These are phyloP conservation scores for Streptanthus diversifolius DNA, from an alignment of 345 rosid genomes.

Conservation along the genomic window DNA sequence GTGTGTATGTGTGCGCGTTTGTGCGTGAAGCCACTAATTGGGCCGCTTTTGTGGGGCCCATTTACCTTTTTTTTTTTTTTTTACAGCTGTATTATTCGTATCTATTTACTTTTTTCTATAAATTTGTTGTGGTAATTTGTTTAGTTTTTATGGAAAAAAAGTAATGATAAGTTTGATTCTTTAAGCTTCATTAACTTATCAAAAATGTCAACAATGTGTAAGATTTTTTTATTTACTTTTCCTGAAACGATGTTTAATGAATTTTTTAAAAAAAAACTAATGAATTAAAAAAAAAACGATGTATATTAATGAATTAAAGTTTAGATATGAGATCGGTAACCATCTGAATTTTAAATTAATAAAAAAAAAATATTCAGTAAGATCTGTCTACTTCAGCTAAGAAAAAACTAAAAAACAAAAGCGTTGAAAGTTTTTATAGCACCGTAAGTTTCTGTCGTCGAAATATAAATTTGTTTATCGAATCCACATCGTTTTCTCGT, in stretches of 20 bases:
- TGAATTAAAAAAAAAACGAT: neutral
- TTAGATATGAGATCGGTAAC: neutral
- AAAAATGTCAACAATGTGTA: neutral
- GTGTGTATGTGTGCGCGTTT: constrained; percentile 14
- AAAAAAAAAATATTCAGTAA: neutral
- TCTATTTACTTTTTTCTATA: constrained; percentile 4
- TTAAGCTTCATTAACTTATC: constrained; percentile 1
- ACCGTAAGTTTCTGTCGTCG: neutral
- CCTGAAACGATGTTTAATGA: neutral
- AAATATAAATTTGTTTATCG: neutral
- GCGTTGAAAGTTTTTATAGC: neutral
- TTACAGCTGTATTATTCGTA: neutral
- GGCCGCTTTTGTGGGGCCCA: constrained; percentile 36
- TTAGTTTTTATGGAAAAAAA: neutral
- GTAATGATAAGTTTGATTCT: neutral
- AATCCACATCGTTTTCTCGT: neutral
- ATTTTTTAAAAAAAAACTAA: neutral
- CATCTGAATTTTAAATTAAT: neutral
- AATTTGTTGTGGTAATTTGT: neutral
- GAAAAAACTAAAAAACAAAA: neutral
- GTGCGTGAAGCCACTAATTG: constrained; percentile 37
- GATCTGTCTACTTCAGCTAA: neutral
- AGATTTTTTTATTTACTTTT: neutral
- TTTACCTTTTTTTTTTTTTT: neutral
- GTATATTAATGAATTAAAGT: neutral